Percentiles rank a stretch among this genome's conserved stretches.
phyloP scores from a whole-genome alignment of 805 yeast genomes.

The Nakazawaea ernobii region DNA sequence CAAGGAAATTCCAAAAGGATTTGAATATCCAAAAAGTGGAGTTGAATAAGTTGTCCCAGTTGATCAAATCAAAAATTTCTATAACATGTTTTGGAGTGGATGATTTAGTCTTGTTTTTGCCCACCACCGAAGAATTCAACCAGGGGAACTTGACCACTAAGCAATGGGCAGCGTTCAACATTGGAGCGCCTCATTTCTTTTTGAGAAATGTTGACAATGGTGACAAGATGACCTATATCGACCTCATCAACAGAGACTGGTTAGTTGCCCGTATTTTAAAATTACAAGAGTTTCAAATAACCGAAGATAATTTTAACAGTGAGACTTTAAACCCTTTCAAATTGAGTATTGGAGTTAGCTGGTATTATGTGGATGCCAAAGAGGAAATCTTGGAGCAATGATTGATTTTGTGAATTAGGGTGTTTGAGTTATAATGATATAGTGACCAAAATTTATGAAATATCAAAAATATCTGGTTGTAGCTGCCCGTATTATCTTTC shows the following conservation, averaged over 20 bases:
- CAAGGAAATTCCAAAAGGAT: slow-evolving; percentile 78
- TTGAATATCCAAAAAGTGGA: slow-evolving; percentile 47
- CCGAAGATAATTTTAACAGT: slow-evolving; percentile 32
- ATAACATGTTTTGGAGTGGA: slow-evolving; percentile 61
- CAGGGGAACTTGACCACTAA: slow-evolving; percentile 9
- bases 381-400: slow-evolving; percentile 24
- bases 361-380: slow-evolving; percentile 59
- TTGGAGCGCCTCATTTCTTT: slow-evolving; percentile 82
- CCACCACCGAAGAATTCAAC: slow-evolving; percentile 37
- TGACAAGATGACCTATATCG: slow-evolving; percentile 12
- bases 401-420: neutral
- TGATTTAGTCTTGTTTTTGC: slow-evolving; percentile 81
- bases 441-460: neutral
- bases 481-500: neutral
- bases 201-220: slow-evolving; percentile 33
- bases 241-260: slow-evolving; percentile 61
- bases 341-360: slow-evolving; percentile 52
- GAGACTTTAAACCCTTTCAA: slow-evolving; percentile 55
- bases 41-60: slow-evolving; percentile 29
- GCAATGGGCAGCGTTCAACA: slow-evolving; percentile 88
- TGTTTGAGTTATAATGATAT: neutral
- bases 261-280: slow-evolving; percentile 62
- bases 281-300: slow-evolving; percentile 51
- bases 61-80: slow-evolving; percentile 49
- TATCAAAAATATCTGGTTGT: neutral